Percentiles rank a stretch among this genome's conserved stretches.
These are phyloP conservation scores for Lindgomyces ingoldianus DNA, from an alignment of 495 filamentous ascomycete genomes.

Conservation along the genomic window DNA sequence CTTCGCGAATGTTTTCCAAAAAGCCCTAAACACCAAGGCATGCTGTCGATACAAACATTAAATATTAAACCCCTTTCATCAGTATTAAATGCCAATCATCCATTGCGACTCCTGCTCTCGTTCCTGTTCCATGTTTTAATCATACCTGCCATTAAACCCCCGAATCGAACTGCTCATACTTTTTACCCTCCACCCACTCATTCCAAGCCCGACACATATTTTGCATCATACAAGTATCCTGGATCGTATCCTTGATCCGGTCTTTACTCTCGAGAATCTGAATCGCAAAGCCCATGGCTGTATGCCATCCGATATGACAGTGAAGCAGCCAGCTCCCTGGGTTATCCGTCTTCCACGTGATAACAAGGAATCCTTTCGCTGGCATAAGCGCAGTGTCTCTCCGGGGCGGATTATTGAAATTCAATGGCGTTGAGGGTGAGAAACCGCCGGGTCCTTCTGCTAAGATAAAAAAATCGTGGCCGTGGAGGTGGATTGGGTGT, in stretches of 20 bases:
- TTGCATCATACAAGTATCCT: slow-evolving; percentile 6
- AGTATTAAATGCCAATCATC: no score
- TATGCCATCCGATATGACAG: slow-evolving; percentile 43
- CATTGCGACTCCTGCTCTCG: no score
- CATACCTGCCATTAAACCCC: slow-evolving; percentile 10
- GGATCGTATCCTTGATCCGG: slow-evolving; percentile 25
- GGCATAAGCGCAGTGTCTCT: slow-evolving; percentile 42
- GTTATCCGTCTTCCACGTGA: slow-evolving; percentile 42
- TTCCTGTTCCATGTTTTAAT: no score
- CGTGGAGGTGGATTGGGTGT: slow-evolving; percentile 44
- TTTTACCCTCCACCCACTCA: slow-evolving; percentile 2
- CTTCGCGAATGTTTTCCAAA: no score
- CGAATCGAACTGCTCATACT: slow-evolving; percentile 14
- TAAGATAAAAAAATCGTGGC: slow-evolving; percentile 46
- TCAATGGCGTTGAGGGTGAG: slow-evolving; percentile 19
- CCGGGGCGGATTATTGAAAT: slow-evolving; percentile 40
- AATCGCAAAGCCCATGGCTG: slow-evolving; percentile 44
- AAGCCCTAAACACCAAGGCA: no score
- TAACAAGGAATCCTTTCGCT: slow-evolving; percentile 37
- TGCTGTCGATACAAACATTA: no score
- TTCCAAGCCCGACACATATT: slow-evolving; percentile 22
- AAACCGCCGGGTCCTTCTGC: slow-evolving; percentile 35
- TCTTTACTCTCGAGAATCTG: slow-evolving; percentile 43
- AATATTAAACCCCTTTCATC: no score
- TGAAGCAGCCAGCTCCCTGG: slow-evolving; percentile 46